Conservation (phyloP, 352 stramenopile genomes). For the Phytophthora constricta region DNA sequence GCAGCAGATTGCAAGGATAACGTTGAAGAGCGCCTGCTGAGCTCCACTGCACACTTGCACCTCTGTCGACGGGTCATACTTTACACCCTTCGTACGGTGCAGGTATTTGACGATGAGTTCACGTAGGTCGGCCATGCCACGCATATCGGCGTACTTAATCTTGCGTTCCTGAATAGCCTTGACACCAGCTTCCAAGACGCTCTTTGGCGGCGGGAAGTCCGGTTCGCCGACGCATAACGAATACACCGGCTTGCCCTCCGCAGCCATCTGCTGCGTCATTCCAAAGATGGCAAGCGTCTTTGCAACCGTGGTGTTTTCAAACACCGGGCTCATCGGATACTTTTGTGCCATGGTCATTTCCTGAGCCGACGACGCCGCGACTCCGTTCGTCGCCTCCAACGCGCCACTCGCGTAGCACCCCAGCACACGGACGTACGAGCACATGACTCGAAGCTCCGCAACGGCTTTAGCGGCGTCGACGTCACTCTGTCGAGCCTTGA, state of each 20-base stretch:
- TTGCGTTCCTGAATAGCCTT: slow-evolving; percentile 75
- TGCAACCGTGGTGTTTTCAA: slow-evolving; percentile 82
- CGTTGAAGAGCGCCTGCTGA: slow-evolving; percentile 95
- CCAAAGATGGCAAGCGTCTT: slow-evolving; percentile 95
- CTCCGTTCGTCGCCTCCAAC: slow-evolving; percentile 13
- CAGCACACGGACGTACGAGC: slow-evolving; percentile 84
- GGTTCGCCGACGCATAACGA: slow-evolving; percentile 93
- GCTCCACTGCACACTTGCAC: slow-evolving; percentile 96
- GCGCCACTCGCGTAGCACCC: slow-evolving; percentile 76
- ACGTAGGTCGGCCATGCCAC: slow-evolving; percentile 88
- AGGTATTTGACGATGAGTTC: slow-evolving; percentile 91
- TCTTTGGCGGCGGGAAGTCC: slow-evolving; percentile 91
- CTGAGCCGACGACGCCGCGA: not conserved
- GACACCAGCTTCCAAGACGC: slow-evolving; percentile 90
- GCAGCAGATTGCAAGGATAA: slow-evolving; percentile 78
- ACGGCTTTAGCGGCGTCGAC: slow-evolving; percentile 72
- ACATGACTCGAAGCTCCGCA: slow-evolving; percentile 76
- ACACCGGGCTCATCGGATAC: slow-evolving; percentile 78
- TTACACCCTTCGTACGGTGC: slow-evolving; percentile 81
- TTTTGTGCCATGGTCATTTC: slow-evolving; percentile 54
- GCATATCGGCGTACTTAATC: slow-evolving; percentile 95
- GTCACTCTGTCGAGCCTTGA: slow-evolving; percentile 68
- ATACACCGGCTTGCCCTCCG: slow-evolving; percentile 88
- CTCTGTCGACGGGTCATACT: slow-evolving; percentile 89
- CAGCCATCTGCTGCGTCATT: slow-evolving; percentile 95